Evolutionary conservation across 75 land plant species (phyloP).

Genomic region (Selaginella moellendorffii): DNA sequence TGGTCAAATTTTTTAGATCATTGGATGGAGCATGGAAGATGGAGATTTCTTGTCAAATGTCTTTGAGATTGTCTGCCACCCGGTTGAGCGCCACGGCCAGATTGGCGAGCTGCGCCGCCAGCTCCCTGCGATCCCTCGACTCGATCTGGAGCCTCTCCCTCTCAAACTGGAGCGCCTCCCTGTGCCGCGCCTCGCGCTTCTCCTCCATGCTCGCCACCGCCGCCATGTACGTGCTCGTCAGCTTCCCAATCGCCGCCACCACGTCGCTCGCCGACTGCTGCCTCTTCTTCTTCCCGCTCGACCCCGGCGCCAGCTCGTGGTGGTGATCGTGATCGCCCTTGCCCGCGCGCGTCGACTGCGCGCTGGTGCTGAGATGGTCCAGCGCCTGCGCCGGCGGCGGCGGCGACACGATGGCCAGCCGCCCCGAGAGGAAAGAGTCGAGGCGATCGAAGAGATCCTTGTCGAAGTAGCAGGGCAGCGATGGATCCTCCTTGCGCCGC

Average conservation of each 20-base stretch:
- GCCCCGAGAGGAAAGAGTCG: neutral
- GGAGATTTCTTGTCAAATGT: no score
- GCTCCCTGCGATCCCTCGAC: constrained; percentile 1
- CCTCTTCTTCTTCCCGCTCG: neutral
- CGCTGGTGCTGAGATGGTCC: neutral
- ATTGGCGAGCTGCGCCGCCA: neutral
- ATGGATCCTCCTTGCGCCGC: neutral
- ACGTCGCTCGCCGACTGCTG: neutral
- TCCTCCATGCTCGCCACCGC: neutral
- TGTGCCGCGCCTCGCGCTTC: neutral
- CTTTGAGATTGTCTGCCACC: neutral
- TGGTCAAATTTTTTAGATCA: no score
- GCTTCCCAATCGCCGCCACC: neutral
- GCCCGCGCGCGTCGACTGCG: neutral
- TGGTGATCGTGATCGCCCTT: neutral
- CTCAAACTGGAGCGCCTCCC: neutral
- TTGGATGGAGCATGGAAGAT: no score
- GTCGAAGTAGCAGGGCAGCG: neutral
- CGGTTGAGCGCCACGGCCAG: neutral
- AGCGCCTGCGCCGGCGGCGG: neutral
- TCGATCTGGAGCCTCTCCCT: neutral
- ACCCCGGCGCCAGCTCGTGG: no score
- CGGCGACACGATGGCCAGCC: neutral
- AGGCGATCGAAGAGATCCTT: neutral
- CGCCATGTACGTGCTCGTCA: neutral